phyloP scores from a whole-genome alignment of 1,284 basidiomycete species.

The Fistulina hepatica region DNA sequence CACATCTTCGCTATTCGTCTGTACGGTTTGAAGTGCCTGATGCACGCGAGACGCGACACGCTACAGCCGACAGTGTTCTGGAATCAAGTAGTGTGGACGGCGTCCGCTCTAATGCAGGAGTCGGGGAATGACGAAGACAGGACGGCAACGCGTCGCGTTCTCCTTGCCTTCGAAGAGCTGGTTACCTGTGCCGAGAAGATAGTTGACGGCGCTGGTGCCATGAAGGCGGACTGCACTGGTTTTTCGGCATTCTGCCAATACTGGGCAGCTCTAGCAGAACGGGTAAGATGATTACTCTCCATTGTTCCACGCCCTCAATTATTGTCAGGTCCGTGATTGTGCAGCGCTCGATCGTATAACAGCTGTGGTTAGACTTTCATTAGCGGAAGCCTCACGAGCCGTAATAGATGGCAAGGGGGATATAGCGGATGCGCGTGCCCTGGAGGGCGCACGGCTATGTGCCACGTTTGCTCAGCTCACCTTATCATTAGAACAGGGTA shows the following conservation, averaged over 20 bases:
- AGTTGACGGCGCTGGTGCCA: conserved; percentile 28
- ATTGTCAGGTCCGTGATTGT: too few relatives aligned
- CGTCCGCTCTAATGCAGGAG: conserved; percentile 33
- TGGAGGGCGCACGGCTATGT: conserved; percentile 30
- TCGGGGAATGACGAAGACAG: conserved; percentile 21
- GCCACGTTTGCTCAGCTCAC: conserved; percentile 35
- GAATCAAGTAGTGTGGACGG: conserved; percentile 51
- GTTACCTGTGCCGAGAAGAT: conserved; percentile 27
- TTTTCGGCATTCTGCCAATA: conserved; percentile 58
- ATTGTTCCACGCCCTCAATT: too few relatives aligned
- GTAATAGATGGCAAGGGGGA: too few relatives aligned
- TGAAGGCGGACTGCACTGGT: conserved; percentile 34
- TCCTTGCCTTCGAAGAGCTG: conserved; percentile 32
- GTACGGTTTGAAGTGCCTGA: conserved; percentile 37
- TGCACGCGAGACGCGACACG: conserved; percentile 31
- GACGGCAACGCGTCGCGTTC: conserved; percentile 27
- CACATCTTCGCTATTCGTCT: conserved; percentile 37
- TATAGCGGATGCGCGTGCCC: too few relatives aligned
- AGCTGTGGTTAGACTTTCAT: too few relatives aligned
- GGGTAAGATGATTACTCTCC: too few relatives aligned
- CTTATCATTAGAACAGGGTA: too few relatives aligned
- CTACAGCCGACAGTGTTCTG: conserved; percentile 44
- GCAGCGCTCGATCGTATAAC: too few relatives aligned
- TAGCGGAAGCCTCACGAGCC: too few relatives aligned
- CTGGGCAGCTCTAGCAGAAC: conserved; percentile 44